Evolutionary conservation across 2,329 filamentous ascomycete genomes (phyloP), one percentile per base, ranked within the genome.

Genomic region (Clonostachys byssicola): DNA sequence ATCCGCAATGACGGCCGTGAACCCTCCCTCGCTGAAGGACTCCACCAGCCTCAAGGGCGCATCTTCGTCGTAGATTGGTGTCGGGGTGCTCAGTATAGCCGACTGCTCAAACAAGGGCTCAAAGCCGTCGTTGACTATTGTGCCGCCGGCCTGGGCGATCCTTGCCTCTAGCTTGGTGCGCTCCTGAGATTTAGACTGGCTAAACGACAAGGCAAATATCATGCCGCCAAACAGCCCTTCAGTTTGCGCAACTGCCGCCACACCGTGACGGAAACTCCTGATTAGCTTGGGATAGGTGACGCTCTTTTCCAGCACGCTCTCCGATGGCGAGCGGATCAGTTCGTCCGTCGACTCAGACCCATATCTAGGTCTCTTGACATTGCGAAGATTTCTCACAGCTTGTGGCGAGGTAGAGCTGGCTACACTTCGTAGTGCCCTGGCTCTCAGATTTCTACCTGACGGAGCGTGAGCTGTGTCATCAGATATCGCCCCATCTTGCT

Each of bases 1-100:
- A 59, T 97, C 89, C 0, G 92, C 86, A 50, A 99, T 88, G 13
- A 97, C 71, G 5, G 90, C 92, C 0, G 88, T 83, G 60, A 99
- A 97, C 1, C 89, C 86, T 2, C 84, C 71, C 3, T 76, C 67
- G 35, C 70, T 59, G 18, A 78, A 78, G 18, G 71, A 63, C 12
- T 71, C 54, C 2, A 71, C 81, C 1, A 95, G 73, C 2, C 64
- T 70, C 16, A 94, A 45, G 13, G 46, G 52, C 20, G 53, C 60
- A 40, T 60, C 47, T 52, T 63, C 50, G 46, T 64, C 63, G 52
- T 47, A 58, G 52, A 48, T 58, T 20, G 58, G 60, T 49, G 48
- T 66, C 49, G 53, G 52, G 17, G 60, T 63, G 45, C 55, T 62
- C 50, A 63, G 64, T 52, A 73, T 44, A 40, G 65, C 45, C 2